Conservation (phyloP, 2,329 filamentous ascomycete species). For the Curvularia spicifera region DNA sequence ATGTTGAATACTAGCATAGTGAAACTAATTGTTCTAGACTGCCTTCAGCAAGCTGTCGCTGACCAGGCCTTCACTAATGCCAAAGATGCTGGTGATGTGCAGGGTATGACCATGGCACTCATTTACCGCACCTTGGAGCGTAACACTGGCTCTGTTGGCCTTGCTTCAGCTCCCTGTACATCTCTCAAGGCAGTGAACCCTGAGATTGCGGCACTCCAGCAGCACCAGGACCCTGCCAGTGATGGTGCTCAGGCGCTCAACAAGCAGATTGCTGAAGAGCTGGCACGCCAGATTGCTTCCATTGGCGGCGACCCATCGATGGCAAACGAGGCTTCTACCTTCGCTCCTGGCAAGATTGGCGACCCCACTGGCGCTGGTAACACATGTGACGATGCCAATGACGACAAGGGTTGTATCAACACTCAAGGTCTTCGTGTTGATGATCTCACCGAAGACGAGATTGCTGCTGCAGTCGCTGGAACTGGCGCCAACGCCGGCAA, state of each 20-base stretch:
- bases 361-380: conserved; percentile 60
- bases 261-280: conserved; percentile 65
- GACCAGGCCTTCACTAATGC: conserved; percentile 68
- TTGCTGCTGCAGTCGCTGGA: conserved; percentile 55
- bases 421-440: conserved; percentile 60
- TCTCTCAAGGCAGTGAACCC: conserved; percentile 65
- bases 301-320: conserved; percentile 68
- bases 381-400: conserved; percentile 58
- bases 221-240: conserved; percentile 72
- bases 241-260: conserved; percentile 63
- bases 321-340: conserved; percentile 68
- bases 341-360: conserved; percentile 64
- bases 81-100: conserved; percentile 59
- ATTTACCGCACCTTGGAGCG: conserved; percentile 64
- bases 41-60: conserved; percentile 64
- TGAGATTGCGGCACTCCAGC: conserved; percentile 67
- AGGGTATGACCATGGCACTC: conserved; percentile 62
- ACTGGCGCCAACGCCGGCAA: conserved; percentile 19
- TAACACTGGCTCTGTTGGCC: conserved; percentile 65
- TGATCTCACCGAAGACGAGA: conserved; percentile 61
- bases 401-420: conserved; percentile 63
- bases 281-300: conserved; percentile 65
- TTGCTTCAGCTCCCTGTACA: conserved; percentile 64
- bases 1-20: neutral
- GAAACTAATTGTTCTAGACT: conserved; percentile 50